Base-by-base conservation (phyloP, 768 basidiomycete species). In the Calocera viscosa region DNA sequence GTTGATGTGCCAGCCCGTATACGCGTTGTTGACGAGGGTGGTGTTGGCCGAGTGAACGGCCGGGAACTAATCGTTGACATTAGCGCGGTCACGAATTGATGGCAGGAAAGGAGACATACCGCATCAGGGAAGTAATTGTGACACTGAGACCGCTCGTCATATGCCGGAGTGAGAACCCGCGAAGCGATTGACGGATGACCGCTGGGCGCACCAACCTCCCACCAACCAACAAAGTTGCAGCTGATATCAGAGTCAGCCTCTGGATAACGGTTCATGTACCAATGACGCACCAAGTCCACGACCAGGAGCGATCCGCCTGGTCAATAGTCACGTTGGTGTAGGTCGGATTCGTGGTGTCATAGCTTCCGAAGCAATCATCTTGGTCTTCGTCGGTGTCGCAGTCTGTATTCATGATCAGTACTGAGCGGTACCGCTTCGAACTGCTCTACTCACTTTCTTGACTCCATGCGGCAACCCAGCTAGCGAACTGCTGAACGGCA, bases 51-150 rank as follows among this genome's bases (percentile, higher is more conserved):
- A 74, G 1, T 82, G 82, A 0, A 81, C 77, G 0, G 70, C 72
- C 2, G 78, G 74, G 78, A 86, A 89, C 77, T 0, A 86, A 82
- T 78, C 88, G 89, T 82, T 85, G n/a, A 88, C 80, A 85, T 87
- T 70, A 19, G 39, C 63, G 16, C 12, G 30, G 14, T 38, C 5
- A n/a, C n/a, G 64, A 41, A 39, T 14, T 8, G 33, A 64, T 66
- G 67, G 28, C 11, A 34, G 2, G 3, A 22, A 65, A 17, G 41
- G 43, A 28, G 24, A 60, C 53, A 32, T 60, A 60, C 53, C 30
- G 53, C 53, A 16, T 60, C 53, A 8, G 53, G 53, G 30, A 49
- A 22, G 19, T 65, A 40, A 49, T 68, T 67, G 35, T 16, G 14
- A 30, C 11, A 71, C 79, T 26, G 68, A 83, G 83, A 5, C 7